phyloP scores from a whole-genome alignment of 768 basidiomycete species.

The Phanerodontia chrysosporium region DNA sequence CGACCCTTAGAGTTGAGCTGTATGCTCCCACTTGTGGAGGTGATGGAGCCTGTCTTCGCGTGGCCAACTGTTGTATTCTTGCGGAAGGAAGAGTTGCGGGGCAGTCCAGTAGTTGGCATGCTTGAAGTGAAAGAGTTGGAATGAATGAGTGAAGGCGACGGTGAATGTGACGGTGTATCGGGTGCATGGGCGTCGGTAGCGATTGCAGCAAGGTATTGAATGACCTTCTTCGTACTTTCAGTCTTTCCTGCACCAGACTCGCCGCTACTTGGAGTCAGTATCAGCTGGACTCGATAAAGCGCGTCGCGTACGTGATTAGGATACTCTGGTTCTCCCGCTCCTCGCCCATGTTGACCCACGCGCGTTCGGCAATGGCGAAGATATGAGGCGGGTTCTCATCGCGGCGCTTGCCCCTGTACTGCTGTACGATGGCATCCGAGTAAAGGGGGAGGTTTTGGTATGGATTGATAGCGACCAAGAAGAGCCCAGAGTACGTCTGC shows the following conservation, averaged over 20 bases:
- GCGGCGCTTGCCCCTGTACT: slow-evolving; percentile 84
- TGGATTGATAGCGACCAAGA: slow-evolving; percentile 97
- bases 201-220: slow-evolving; percentile 97
- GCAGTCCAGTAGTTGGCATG: slow-evolving; percentile 65
- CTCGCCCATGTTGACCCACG: slow-evolving; percentile 98
- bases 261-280: slow-evolving; percentile 53
- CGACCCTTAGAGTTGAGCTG: slow-evolving; percentile 60
- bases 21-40: slow-evolving; percentile 40
- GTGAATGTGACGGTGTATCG: slow-evolving; percentile 54
- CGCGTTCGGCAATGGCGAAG: slow-evolving; percentile 94
- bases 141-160: slow-evolving; percentile 56
- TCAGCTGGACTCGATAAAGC: background rate
- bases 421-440: slow-evolving; percentile 80
- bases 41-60: slow-evolving; percentile 39
- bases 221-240: slow-evolving; percentile 98
- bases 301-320: slow-evolving; percentile 82
- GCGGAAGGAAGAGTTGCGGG: slow-evolving; percentile 54
- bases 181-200: slow-evolving; percentile 74
- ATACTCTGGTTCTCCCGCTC: slow-evolving; percentile 97
- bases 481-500: slow-evolving; percentile 92
- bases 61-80: slow-evolving; percentile 35
- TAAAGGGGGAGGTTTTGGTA: slow-evolving; percentile 92
- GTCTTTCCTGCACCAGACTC: slow-evolving; percentile 99
- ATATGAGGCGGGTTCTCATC: slow-evolving; percentile 96
- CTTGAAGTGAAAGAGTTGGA: slow-evolving; percentile 44